Evolutionary conservation across 257 asterid genomes (phyloP).

Genomic region (Scutellaria minor): DNA sequence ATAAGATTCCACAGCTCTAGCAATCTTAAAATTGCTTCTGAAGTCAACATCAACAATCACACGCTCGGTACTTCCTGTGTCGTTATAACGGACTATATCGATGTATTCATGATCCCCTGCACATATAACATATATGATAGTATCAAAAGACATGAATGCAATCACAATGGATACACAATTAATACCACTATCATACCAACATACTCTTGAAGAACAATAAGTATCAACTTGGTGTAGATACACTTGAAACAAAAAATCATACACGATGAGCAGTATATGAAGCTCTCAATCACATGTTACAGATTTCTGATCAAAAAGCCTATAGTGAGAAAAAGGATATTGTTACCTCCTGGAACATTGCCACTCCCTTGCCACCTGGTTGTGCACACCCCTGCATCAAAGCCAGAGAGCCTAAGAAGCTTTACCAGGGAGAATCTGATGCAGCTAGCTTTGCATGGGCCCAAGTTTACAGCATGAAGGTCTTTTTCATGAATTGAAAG

Average conservation of each 20-base stretch:
- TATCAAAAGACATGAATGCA: background rate
- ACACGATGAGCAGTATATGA: background rate
- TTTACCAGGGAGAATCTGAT: constrained; percentile 65
- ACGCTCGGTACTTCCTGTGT: constrained; percentile 51
- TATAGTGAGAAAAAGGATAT: background rate
- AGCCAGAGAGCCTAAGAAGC: constrained; percentile 68
- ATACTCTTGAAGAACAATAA: no score
- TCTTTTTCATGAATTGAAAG: constrained; percentile 55
- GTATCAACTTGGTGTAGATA: no score
- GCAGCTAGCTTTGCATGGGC: constrained; percentile 76
- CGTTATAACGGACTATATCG: constrained; percentile 50
- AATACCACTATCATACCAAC: no score
- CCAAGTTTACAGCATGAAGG: constrained; percentile 52
- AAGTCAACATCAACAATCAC: constrained; percentile 69
- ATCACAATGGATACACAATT: no score
- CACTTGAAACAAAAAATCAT: no score
- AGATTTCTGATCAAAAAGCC: background rate
- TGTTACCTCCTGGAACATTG: constrained; percentile 76
- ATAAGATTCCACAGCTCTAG: constrained; percentile 79
- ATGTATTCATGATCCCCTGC: constrained; percentile 81
- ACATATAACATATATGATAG: background rate
- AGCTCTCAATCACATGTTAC: constrained; percentile 6
- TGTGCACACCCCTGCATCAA: constrained; percentile 78
- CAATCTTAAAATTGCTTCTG: constrained; percentile 82
- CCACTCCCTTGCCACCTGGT: constrained; percentile 69